Base-by-base conservation (phyloP, 768 basidiomycete species). In the Suillus alpinus region DNA sequence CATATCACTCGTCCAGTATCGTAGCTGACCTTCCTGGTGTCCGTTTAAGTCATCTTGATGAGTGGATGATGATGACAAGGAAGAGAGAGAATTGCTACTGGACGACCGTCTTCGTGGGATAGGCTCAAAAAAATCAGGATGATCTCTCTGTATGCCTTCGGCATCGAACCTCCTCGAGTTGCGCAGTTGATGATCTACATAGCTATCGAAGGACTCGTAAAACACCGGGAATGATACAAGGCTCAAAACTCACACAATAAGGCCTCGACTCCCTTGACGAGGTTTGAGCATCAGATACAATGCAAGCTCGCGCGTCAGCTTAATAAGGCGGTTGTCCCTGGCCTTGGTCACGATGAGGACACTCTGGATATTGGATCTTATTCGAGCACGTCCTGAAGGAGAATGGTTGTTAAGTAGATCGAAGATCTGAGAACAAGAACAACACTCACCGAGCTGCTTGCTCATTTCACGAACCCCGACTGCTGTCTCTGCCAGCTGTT, bases 1-100 rank as follows among this genome's bases (percentile, higher is more conserved):
- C 96, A 99, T 97, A 47, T 91, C 90, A 64, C 88, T 88, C 0
- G 95, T 98, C 97, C 97, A 99, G 71, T 98, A 99, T 61, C 97
- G 83, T 51, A 99, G 80, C 71, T 98, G 96, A 1, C 97, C 97
- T 59, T 95, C 89, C 40, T 91, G 88, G 39, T 74, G 63, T 0
- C 61, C 70, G 60, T 69, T 58, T 47, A 74, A 62, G 10, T 76
- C 69, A 16, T 83, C 83, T 65, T 74, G 78, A 61, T 75, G 74
- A 43, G 71, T 73, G 49, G 77, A 76, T n/a, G 71, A 71, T 3
- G 83, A 81, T 1, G 85, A 77, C 37, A 82, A 66, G 1, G 89
- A 85, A 20, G 87, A 86, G 9, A 85, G 63, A 0, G 86, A 86
- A 57, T 83, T 83, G 43, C 74, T 80, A 66, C 85, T 89, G 6